Base-by-base conservation (phyloP, 2,329 filamentous ascomycete genomes). In the Aplosporella prunicola region DNA sequence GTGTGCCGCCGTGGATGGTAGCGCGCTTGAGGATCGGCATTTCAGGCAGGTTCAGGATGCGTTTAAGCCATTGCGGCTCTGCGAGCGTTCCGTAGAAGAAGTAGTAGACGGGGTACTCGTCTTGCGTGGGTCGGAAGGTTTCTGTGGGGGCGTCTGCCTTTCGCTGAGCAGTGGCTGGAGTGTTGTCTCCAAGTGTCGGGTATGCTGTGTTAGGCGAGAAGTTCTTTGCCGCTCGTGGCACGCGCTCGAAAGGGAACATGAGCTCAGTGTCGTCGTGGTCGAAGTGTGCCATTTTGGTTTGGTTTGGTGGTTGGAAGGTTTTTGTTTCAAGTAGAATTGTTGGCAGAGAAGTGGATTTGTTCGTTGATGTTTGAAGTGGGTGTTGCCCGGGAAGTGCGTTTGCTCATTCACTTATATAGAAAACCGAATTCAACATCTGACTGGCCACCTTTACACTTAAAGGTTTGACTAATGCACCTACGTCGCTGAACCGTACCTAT, bases 51-150 rank as follows among this genome's bases (percentile, higher is more conserved):
- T 15, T 17, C 7, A 34, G 14, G 9, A 63, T 49, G 11, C 51
- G 44, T 5, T 35, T 38, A 2, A 66, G 52, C 5, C 60, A 50
- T 1, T 38, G 26, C 0, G 53, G 49, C 23, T 62, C 52, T 10
- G 48, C 44, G 11, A 62, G 42, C 1, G 57, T 56, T 22, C 56
- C 57, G 39, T 63, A 60, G 46, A 63, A 58, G 45, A 62, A 62
- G 40, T 57, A 61, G 52, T 55, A 63, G 1, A 68, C 57, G 0
- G 56, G 57, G 28, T 52, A 60, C 31, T 61, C 34, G 26, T 55
- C 34, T 35, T 54, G 54, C 0, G 50, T 10, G n/a, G 49, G 53
- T 9, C 26, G 18, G 20, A 41, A 47, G 5, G 10, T 13, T 16
- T 26, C 10, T 6, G 29, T 11, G 20, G 2, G 14, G 26, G 9